phyloP scores from a whole-genome alignment of 2,329 filamentous ascomycete species.

The Trichoderma hamatum region DNA sequence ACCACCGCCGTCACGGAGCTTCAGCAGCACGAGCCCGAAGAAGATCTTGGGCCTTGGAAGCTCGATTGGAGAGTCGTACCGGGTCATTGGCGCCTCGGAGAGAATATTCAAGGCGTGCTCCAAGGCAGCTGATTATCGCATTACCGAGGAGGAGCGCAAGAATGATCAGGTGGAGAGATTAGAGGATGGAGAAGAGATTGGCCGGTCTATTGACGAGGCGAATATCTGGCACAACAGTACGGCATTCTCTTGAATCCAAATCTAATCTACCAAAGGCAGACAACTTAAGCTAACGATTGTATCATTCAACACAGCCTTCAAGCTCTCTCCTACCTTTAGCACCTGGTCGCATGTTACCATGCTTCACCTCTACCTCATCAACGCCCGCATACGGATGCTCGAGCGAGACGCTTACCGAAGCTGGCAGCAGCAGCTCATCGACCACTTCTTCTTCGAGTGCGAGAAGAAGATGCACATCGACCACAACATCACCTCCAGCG shows the following conservation, averaged over 20 bases:
- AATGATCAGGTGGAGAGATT: constrained; percentile 70
- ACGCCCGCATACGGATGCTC: constrained; percentile 79
- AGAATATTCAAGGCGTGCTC: constrained; percentile 76
- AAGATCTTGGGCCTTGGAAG: constrained; percentile 42
- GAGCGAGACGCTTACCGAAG: constrained; percentile 67
- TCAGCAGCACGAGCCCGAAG: constrained; percentile 42
- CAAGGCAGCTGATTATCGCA: constrained; percentile 73
- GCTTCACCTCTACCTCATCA: constrained; percentile 92
- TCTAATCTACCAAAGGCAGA: background rate
- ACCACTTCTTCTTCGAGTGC: constrained; percentile 92
- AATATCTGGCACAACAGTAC: constrained; percentile 75
- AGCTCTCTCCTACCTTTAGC: constrained; percentile 83
- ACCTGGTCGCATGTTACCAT: constrained; percentile 97
- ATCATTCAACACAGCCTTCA: constrained; percentile 66
- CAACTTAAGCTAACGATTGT: background rate
- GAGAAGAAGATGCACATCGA: constrained; percentile 81
- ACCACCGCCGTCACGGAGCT: constrained; percentile 36
- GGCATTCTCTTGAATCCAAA: background rate
- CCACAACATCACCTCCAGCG: constrained; percentile 68
- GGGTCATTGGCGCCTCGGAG: constrained; percentile 79
- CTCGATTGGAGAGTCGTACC: constrained; percentile 58
- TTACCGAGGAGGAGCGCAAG: constrained; percentile 68
- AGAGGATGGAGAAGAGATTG: constrained; percentile 80
- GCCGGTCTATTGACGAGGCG: constrained; percentile 44
- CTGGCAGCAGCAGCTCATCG: constrained; percentile 88